Base-by-base conservation (phyloP, 345 rosid species). In the Gossypium rotundifolium region DNA sequence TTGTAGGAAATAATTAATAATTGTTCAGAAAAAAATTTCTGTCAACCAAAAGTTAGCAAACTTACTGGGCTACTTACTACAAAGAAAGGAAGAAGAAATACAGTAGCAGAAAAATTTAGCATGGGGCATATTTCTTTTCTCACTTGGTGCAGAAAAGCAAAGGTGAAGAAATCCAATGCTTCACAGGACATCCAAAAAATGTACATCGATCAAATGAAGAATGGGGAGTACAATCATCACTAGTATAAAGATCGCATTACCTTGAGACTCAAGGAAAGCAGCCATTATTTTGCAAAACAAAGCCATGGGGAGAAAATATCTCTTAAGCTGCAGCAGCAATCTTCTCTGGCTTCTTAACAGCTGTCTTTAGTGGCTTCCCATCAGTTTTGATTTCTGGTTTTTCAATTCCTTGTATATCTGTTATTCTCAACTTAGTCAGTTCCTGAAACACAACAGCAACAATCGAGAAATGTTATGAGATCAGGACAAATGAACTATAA, bases 351-450 rank as follows among this genome's bases (percentile, higher is more conserved):
- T 86, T 85, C 84, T 74, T 78, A 42, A 33, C 76, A 54, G 82
- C 79, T 61, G 71, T 75, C 79, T 77, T 87, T 33, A 70, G 71
- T 27, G 90, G 85, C 74, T 76, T 88, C 76, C 72, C 74, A 46
- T 78, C 57, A 11, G 71, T 79, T 73, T 72, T 76, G 18, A 65
- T 54, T 83, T 84, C 85, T 16, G 92, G 93, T 83, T 89, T 89
- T 79, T 82, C 92, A 64, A 93, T 90, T 79, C 98, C 99, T 87
- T 91, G 86, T 76, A 96, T 89, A 75, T 90, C 94, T 18, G 91
- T 87, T 84, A 93, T 96, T 82, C 97, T 91, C 88, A 96, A 85
- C 80, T 91, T 91, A 0, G 97, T 96, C 74, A 96, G 80, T 85
- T 96, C 99, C 98, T 95, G 90, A 72, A 72, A 77, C 60, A 18